Conservation (phyloP, 352 stramenopile species). For the Phytopythium oedochilum region DNA sequence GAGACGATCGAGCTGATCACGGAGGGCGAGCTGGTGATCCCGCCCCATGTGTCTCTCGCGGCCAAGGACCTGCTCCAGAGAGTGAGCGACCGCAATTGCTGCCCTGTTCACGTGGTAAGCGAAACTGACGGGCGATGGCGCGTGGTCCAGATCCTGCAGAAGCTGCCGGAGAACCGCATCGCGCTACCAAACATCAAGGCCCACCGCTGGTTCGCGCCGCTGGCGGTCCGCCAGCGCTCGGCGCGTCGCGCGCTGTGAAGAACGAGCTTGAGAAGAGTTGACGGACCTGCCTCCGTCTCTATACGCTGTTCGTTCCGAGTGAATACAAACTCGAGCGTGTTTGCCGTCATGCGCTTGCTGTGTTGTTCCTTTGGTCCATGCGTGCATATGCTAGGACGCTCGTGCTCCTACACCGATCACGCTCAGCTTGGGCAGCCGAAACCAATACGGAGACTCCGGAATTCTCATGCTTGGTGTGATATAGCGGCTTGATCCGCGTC, state of each 20-base stretch:
- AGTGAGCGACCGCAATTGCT: constrained; percentile 12
- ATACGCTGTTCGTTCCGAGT: background rate
- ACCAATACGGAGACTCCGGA: too few species aligned
- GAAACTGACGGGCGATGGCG: background rate
- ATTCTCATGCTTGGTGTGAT: too few species aligned
- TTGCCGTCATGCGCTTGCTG: too few species aligned
- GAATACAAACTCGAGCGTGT: background rate
- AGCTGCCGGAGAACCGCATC: constrained; percentile 50
- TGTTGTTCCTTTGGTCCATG: too few species aligned
- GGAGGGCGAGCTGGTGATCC: constrained; percentile 62
- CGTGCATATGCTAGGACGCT: too few species aligned
- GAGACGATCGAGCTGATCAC: constrained; percentile 96
- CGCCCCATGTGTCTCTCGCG: constrained; percentile 59
- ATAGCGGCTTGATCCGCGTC: too few species aligned
- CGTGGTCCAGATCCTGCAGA: constrained; percentile 61
- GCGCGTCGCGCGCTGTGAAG: constrained; percentile 25
- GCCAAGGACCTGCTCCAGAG: constrained; percentile 70
- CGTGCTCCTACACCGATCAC: too few species aligned
- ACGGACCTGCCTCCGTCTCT: background rate
- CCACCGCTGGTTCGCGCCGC: constrained; percentile 71
- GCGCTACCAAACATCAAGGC: constrained; percentile 67
- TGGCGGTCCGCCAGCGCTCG: constrained; percentile 41
- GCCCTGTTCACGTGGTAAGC: background rate
- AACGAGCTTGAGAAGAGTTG: background rate
- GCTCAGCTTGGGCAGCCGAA: too few species aligned